Conservation (phyloP, 768 basidiomycete species). For the Russula earlei region DNA sequence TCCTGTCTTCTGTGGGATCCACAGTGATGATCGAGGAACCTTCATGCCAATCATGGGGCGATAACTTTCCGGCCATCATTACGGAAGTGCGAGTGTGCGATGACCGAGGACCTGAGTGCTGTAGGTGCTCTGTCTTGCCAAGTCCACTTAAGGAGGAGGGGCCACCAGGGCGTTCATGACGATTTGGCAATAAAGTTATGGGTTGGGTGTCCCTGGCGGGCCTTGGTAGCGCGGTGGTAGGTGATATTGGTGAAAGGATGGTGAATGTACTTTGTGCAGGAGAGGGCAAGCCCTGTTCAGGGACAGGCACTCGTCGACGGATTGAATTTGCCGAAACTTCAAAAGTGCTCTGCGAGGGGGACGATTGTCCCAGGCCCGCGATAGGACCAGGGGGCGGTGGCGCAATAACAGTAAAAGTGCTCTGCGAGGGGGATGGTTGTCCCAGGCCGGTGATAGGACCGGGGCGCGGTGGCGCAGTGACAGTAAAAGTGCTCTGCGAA, state of each 20-base stretch:
- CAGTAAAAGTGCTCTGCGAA: slow-evolving; percentile 4
- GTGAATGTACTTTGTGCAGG: slow-evolving; percentile 5
- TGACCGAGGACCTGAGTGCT: not conserved
- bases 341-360: too few relatives aligned
- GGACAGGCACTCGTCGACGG: not conserved
- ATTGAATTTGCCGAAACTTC: not conserved
- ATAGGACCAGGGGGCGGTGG: too few relatives aligned
- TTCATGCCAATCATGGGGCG: slow-evolving; percentile 52
- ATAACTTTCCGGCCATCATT: not conserved
- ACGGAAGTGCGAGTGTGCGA: not conserved
- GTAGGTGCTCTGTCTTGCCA: not conserved
- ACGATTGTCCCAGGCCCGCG: too few relatives aligned
- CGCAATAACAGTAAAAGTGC: not conserved
- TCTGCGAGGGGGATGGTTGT: too few relatives aligned
- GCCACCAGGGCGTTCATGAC: not conserved
- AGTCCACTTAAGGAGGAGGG: not conserved
- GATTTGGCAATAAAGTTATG: not conserved
- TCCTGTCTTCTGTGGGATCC: slow-evolving; percentile 46
- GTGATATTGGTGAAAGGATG: not conserved
- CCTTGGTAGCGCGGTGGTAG: not conserved
- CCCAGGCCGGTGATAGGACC: too few relatives aligned
- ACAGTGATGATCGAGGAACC: slow-evolving; percentile 48
- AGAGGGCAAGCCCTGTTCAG: not conserved
- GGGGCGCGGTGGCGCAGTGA: not conserved
- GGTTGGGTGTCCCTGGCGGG: not conserved